Evolutionary conservation across 441 rosid genomes (phyloP), one percentile per base, ranked within the genome.

Genomic region (Pelargonium australe): DNA sequence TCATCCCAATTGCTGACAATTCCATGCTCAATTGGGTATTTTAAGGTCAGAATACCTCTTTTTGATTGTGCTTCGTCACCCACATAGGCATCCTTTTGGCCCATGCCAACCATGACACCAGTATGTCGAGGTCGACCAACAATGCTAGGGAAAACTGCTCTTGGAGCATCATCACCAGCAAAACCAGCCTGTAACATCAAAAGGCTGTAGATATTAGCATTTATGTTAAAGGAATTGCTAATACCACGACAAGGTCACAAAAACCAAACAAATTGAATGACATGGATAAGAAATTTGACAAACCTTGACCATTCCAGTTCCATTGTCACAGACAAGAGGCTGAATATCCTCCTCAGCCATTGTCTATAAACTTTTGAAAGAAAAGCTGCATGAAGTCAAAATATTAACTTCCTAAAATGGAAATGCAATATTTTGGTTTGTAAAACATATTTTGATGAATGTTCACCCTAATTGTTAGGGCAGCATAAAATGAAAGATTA

Each of bases 131-230:
- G 57, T 47, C 37, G 37, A 34, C 87, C 85, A 41, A 84, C 81
- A 60, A 84, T 84, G 73, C 88, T 86, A 0, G 88, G 88, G 77
- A 86, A 86, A 4, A 85, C 88, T 72, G 87, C 91, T 73, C 88
- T 85, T n/a, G 91, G 88, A 62, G 88, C 91, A 83, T 86, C 91
- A 73, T 85, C 91, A 10, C 91, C 91, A 7, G 91, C 88, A 57
- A 84, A 86, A 4, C 91, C 91, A 66, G 91, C 91, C 86, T 80
- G 79, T 17, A 68, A 64, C 25, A 44, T 53, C 4, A 66, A 13
- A 10, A n/a, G 12, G 14, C 6, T 17, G 16, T 3, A 47, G 28
- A 19, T 47, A 66, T 73, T 45, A 31, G 61, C 63, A 40, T 17
- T 55, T 31, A 19, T 19, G 66, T 58, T 58, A 19, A 41, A 4